Percentiles rank a stretch among this genome's conserved stretches.
phyloP scores from a whole-genome alignment of 768 basidiomycete genomes.

The Kwoniella mangroviensis region DNA sequence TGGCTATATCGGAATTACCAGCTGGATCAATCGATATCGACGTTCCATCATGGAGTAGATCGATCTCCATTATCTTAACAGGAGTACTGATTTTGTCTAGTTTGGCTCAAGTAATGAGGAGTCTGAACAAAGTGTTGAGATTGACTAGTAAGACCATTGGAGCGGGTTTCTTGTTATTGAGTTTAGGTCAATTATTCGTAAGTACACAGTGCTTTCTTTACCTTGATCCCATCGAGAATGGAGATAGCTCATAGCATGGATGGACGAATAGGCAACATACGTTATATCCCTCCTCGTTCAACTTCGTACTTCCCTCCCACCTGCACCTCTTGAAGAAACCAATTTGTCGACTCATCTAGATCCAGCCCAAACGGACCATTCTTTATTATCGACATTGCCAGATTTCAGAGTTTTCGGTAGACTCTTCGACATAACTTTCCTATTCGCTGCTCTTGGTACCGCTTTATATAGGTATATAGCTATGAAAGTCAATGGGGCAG shows the following conservation, averaged over 20 bases:
- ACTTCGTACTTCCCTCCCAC: slow-evolving; percentile 52
- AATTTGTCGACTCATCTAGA: not conserved
- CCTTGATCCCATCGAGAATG: not conserved
- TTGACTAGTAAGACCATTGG: slow-evolving; percentile 55
- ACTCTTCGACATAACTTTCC: slow-evolving; percentile 53
- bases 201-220: slow-evolving; percentile 5
- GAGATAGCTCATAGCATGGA: too few relatives aligned
- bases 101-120: slow-evolving; percentile 53
- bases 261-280: slow-evolving; percentile 47
- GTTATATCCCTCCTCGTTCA: slow-evolving; percentile 56
- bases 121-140: slow-evolving; percentile 46
- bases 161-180: slow-evolving; percentile 53
- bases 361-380: slow-evolving; percentile 28
- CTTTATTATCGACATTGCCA: slow-evolving; percentile 51
- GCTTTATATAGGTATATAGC: slow-evolving; percentile 45
- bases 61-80: slow-evolving; percentile 55
- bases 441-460: slow-evolving; percentile 43
- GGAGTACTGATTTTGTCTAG: slow-evolving; percentile 54
- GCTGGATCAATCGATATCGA: slow-evolving; percentile 45
- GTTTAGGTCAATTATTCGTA: slow-evolving; percentile 55
- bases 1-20: slow-evolving; percentile 49
- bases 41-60: slow-evolving; percentile 48
- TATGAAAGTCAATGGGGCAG: slow-evolving; percentile 47
- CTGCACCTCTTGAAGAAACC: slow-evolving; percentile 15
- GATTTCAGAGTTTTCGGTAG: slow-evolving; percentile 56